Conservation (phyloP, 176 grass and related monocot genomes). For the Metroxylon sagu region DNA sequence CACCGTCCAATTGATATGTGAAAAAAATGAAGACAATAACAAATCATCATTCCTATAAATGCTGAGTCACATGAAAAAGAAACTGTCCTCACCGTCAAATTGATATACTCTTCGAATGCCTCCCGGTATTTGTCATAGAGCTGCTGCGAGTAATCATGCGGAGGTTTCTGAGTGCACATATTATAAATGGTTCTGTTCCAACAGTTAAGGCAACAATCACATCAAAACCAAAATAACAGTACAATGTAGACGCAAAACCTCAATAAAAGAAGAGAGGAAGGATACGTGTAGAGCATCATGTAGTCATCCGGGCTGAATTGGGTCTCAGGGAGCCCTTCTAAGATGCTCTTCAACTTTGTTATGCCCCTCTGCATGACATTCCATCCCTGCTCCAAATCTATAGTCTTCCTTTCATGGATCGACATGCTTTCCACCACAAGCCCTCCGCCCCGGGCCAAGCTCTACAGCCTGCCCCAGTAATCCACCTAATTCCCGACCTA, state of each 20-base stretch:
- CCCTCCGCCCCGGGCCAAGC: no score
- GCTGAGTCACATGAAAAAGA: no score
- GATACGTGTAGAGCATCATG: slow-evolving; percentile 97
- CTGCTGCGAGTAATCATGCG: slow-evolving; percentile 78
- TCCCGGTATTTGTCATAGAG: slow-evolving; percentile 88
- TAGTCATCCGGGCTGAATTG: slow-evolving; percentile 77
- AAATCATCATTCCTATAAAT: no score
- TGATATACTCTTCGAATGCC: slow-evolving; percentile 75
- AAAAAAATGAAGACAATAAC: no score
- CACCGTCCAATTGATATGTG: slow-evolving; percentile 63
- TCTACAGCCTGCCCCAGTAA: no score
- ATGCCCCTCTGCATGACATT: slow-evolving; percentile 74
- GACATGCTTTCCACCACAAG: slow-evolving; percentile 26
- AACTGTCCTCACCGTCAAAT: slow-evolving; percentile 37
- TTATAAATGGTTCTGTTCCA: slow-evolving; percentile 74
- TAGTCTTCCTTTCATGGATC: slow-evolving; percentile 69
- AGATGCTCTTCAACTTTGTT: slow-evolving; percentile 74
- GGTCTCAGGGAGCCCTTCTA: slow-evolving; percentile 52
- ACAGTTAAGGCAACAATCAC: not conserved
- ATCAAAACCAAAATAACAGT: no score
- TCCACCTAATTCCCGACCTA: no score
- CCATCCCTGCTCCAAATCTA: slow-evolving; percentile 91
- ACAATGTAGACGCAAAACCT: not conserved
- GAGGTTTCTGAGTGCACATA: slow-evolving; percentile 93
- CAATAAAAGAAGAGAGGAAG: not conserved